Percentiles rank a stretch among this genome's conserved stretches.
Conservation (phyloP, 352 stramenopile genomes). For the Phytopythium helicoides region DNA sequence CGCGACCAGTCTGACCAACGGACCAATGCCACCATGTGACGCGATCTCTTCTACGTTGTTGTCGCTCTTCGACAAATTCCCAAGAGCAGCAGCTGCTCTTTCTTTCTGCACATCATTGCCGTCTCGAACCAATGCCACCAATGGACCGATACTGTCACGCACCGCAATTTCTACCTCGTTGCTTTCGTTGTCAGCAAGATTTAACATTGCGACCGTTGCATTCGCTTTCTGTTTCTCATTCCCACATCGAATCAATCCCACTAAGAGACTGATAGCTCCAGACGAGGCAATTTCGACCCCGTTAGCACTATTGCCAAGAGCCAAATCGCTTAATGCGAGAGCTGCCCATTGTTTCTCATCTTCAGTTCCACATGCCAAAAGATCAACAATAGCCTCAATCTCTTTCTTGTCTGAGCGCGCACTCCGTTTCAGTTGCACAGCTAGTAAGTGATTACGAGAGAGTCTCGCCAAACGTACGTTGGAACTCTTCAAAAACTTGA, state of each 20-base stretch:
- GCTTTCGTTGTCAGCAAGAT: constrained; percentile 1
- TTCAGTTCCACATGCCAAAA: not conserved
- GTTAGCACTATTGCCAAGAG: no score
- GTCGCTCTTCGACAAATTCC: not conserved
- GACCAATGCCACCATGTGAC: no score
- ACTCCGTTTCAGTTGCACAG: not conserved
- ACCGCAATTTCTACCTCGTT: constrained; percentile 5
- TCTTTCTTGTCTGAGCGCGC: not conserved
- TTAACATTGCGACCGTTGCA: constrained; percentile 9
- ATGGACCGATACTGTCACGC: constrained; percentile 10
- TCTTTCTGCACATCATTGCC: constrained; percentile 5
- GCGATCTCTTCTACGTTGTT: not conserved
- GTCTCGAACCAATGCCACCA: constrained; percentile 7
- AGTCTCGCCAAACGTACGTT: not conserved
- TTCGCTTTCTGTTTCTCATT: constrained; percentile 3
- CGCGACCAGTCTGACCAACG: no score
- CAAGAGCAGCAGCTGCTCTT: not conserved
- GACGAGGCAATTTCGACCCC: constrained; percentile 5
- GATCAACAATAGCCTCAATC: not conserved
- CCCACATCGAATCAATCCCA: constrained; percentile 5
- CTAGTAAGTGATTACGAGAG: not conserved
- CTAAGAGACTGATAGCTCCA: constrained; percentile 6
- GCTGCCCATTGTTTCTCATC: no score
- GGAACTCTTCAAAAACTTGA: not conserved
- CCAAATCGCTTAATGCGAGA: no score